Conservation (phyloP, 2,329 filamentous ascomycete species). For the Hypoxylon sp. region DNA sequence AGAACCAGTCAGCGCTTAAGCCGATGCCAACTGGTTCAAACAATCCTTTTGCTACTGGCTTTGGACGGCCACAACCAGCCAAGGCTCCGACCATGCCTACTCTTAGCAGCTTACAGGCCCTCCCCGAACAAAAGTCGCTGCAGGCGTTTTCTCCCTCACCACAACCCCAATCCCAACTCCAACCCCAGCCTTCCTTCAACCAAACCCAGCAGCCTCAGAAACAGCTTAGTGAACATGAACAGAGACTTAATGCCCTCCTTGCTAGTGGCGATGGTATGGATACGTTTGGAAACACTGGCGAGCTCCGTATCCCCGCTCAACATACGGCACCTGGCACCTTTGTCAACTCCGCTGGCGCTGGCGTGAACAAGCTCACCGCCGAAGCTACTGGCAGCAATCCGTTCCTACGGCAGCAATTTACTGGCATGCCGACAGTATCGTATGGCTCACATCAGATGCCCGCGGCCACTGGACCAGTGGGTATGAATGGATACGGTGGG, state of each 20-base stretch:
- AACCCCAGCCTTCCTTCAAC: constrained; percentile 61
- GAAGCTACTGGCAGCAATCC: constrained; percentile 89
- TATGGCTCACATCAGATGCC: constrained; percentile 68
- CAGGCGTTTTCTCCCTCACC: constrained; percentile 60
- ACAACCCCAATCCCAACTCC: constrained; percentile 41
- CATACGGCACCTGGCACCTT: constrained; percentile 97
- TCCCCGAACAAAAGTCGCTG: constrained; percentile 90
- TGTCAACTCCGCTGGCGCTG: constrained; percentile 92
- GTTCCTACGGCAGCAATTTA: constrained; percentile 88
- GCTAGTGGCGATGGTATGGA: constrained; percentile 93
- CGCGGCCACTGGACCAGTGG: constrained; percentile 70
- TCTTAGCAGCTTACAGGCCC: constrained; percentile 70
- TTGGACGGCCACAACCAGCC: constrained; percentile 72
- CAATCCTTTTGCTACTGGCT: constrained; percentile 91
- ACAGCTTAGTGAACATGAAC: constrained; percentile 74
- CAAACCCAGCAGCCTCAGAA: constrained; percentile 66
- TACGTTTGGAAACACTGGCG: constrained; percentile 97
- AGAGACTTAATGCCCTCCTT: constrained; percentile 88
- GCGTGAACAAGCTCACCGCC: constrained; percentile 77
- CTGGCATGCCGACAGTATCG: constrained; percentile 76
- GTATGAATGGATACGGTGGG: constrained; percentile 66
- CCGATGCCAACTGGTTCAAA: constrained; percentile 95
- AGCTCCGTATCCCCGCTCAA: constrained; percentile 93
- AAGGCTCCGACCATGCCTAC: constrained; percentile 75
- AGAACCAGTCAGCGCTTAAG: constrained; percentile 75